Base-by-base conservation (phyloP, 805 yeast genomes). In the Starmerella sirachaensis region DNA sequence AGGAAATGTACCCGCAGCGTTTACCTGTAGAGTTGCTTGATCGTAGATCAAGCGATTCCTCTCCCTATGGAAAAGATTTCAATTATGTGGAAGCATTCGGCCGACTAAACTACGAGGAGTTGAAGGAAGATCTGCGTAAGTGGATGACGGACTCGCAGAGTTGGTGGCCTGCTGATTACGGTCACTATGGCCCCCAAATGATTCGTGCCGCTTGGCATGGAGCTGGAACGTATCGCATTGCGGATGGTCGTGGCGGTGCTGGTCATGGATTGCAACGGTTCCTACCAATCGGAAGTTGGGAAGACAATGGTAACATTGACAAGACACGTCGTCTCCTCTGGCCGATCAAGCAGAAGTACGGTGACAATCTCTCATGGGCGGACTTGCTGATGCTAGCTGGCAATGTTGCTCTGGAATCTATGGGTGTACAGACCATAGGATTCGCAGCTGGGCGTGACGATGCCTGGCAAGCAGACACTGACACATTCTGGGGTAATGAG, bases 81-180 rank as follows among this genome's bases (percentile, higher is more conserved):
- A 33, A 43, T 27, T 45, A 45, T 19, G 37, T 35, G n/a, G 29
- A 32, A 21, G 42, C 19, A 21, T 45, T 45, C 42, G 18, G 29
- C 11, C 28, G 30, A 20, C 34, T 45, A 18, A 33, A 45, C 27
- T 45, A 42, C 37, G 20, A 27, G 26, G 42, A 35, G 32, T 31
- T 45, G 16, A 45, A 45, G 40, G 18, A 18, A 19, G 48, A 45
- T 30, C 22, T 45, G 4, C 14, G 16, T 18, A 22, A 35, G 25
- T 37, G 26, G 34, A 31, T 45, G 46, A 38, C 44, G 6, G 33
- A 28, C n/a, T 36, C 41, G 16, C 48, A 45, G 37, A 29, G 33
- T 13, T 45, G 46, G 46, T 45, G 48, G 48, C 48, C 48, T 13
- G 46, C 46, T 14, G 48, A 45, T 31, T 45, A 45, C 33, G 48